Evolutionary conservation across 148 eudicot species (phyloP).

Genomic region (Pouteria glomerata): DNA sequence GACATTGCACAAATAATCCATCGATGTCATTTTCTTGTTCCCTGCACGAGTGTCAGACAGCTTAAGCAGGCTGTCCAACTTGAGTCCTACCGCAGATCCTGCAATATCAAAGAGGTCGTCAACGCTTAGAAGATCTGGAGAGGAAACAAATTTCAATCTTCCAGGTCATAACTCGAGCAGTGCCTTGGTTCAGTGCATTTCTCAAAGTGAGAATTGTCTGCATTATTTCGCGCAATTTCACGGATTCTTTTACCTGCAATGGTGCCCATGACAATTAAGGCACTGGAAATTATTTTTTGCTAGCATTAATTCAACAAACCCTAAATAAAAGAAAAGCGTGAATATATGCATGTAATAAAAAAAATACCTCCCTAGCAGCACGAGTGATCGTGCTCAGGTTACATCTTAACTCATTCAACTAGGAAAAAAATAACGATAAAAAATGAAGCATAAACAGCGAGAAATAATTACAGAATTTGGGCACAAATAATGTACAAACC

Average conservation of each 20-base stretch:
- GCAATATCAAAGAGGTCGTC: constrained; percentile 14
- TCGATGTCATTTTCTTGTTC: constrained; percentile 94
- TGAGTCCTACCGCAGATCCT: constrained; percentile 97
- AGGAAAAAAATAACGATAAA: constrained; percentile 17
- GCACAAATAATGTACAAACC: not conserved
- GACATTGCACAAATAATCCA: constrained; percentile 83
- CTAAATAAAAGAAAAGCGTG: not conserved
- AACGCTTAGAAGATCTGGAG: constrained; percentile 3
- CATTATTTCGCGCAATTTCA: constrained; percentile 89
- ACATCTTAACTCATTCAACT: constrained; percentile 73
- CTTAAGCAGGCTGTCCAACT: constrained; percentile 95
- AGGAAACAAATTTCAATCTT: not conserved
- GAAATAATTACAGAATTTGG: not conserved
- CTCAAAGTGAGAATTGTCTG: constrained; percentile 96
- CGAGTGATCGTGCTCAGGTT: constrained; percentile 74
- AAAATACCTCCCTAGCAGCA: constrained; percentile 81
- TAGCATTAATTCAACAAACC: not conserved
- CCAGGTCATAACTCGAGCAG: constrained; percentile 73
- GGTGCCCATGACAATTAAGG: too few species aligned
- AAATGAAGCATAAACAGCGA: constrained; percentile 3
- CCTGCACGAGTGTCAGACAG: constrained; percentile 95
- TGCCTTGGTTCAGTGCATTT: constrained; percentile 98
- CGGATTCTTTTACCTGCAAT: constrained; percentile 94
- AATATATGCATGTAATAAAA: too few species aligned
- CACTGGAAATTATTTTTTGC: not conserved